Evolutionary conservation across 306 rosid species (phyloP).

Genomic region (Purshia tridentata): DNA sequence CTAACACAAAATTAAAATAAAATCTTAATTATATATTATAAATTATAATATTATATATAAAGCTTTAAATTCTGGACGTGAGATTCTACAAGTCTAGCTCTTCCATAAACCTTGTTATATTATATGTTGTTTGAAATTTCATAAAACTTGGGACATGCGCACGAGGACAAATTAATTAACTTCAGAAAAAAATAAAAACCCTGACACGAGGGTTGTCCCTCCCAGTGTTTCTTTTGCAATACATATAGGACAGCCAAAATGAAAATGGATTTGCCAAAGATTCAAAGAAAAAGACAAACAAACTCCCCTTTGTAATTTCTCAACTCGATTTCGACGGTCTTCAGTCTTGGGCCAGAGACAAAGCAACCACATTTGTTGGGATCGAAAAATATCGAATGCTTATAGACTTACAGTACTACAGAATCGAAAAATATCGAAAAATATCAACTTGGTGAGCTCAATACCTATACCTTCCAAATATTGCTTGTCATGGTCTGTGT

Average conservation of each 20-base stretch:
- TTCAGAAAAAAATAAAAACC: background rate
- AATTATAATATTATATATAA: too few species aligned
- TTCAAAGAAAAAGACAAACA: background rate
- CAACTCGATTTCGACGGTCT: background rate
- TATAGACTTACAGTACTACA: too few species aligned
- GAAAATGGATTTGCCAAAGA: background rate
- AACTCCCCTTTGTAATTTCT: background rate
- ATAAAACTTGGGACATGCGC: background rate
- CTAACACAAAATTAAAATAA: too few species aligned
- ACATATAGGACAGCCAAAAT: background rate
- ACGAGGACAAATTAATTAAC: background rate
- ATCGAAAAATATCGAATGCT: background rate
- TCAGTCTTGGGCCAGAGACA: background rate
- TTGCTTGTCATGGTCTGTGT: too few species aligned
- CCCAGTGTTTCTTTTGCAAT: background rate
- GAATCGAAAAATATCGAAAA: background rate
- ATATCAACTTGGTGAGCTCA: too few species aligned
- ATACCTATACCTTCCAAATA: too few species aligned
- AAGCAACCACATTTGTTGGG: slow-evolving; percentile 7
- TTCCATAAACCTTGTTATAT: too few species aligned
- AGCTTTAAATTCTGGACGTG: too few species aligned
- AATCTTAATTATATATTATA: too few species aligned
- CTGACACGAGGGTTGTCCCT: background rate
- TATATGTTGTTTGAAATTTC: background rate
- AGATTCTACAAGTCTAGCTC: too few species aligned